Base-by-base conservation (phyloP, 2,329 filamentous ascomycete genomes). In the Fusarium sp. region DNA sequence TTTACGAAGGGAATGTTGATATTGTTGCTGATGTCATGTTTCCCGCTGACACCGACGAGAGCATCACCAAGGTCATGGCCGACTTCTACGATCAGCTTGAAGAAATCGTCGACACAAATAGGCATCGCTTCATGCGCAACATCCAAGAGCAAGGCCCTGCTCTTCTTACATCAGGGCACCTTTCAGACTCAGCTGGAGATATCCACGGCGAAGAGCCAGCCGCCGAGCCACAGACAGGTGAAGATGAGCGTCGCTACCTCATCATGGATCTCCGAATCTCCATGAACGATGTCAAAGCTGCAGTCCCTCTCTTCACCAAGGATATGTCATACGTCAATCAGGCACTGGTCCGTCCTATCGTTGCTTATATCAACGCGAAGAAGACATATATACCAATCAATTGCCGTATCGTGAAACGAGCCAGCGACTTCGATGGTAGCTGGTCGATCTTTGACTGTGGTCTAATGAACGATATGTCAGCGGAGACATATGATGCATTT, bases 61-160 rank as follows among this genome's bases (percentile, higher is more conserved):
- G 95, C 72, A 92, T 99, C 63, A 93, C 92, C 30, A 98, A 98
- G 81, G 95, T 98, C 51, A 93, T 99, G 89, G 92, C 93, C n/a
- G 95, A 98, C 80, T 95, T 99, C 78, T 98, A 98, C 82, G 96
- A 98, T 81, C 93, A 94, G 70, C 90, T 99, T 80, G 96, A 99
- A 83, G 95, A 96, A 48, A 95, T 95, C 0, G 95, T 98, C 28
- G 94, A 92, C 3, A 91, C 92, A 32, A 94, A 94, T 79, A 90
- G 91, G 35, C 91, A 93, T 73, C 85, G 86, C 47, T 87, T 92
- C 57, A 83, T 91, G 10, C 89, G 90, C 67, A 87, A 86, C 54
- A 84, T 80, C n/a, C 70, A 75, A 54, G 79, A 80, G 8, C 69
- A 77, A 30, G 75, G 67, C 13, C 77, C 79, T 32, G 66, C 73